Evolutionary conservation across 257 asterid genomes (phyloP), one percentile per base, ranked within the genome.

Genomic region (Nicotiana knightiana): DNA sequence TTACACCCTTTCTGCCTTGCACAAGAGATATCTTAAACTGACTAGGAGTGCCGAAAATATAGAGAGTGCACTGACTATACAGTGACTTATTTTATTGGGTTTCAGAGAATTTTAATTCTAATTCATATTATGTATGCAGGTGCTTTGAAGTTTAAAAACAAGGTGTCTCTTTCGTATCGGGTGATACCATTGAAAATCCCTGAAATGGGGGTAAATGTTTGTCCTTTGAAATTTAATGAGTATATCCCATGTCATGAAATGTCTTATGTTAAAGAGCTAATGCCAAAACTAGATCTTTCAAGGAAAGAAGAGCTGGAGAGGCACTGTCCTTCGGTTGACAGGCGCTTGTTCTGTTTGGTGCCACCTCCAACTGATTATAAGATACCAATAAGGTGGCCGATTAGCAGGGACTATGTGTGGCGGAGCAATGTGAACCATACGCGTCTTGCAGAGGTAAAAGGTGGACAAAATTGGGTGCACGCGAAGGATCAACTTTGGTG

Each of bases 401-500:
- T 88, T 18, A 91, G 98, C 64, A 85, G 97, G 90, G 98, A 96
- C 87, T 93, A 91, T 84, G 94, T 96, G 35, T 94, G 97, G 98
- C 86, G 97, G 83, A 94, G 97, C 87, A 96, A 96, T 83, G 94
- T 96, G 59, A 96, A 96, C 87, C 99, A 94, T 82, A 91, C 93
- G 1, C 97, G 57, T 87, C 97, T 96, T 53, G 97, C 97, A 0
- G 94, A 96, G 86, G 98, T 93, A 32, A 96, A 94, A 89, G 97
- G 97, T 77, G 98, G 99, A 75, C 99, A 96, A 79, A 96, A 93
- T 83, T 94, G 99, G 97, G 98, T 94, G 70, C 98, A 92, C 24
- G 93, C 89, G 37, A 94, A 88, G 87, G 93, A 84, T 83, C 86
- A 87, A 6, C 85, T 93, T 3, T 94, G 98, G 99, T 96, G 97